phyloP scores from a whole-genome alignment of 2,329 filamentous ascomycete species.

The Neonectria neomacrospora region DNA sequence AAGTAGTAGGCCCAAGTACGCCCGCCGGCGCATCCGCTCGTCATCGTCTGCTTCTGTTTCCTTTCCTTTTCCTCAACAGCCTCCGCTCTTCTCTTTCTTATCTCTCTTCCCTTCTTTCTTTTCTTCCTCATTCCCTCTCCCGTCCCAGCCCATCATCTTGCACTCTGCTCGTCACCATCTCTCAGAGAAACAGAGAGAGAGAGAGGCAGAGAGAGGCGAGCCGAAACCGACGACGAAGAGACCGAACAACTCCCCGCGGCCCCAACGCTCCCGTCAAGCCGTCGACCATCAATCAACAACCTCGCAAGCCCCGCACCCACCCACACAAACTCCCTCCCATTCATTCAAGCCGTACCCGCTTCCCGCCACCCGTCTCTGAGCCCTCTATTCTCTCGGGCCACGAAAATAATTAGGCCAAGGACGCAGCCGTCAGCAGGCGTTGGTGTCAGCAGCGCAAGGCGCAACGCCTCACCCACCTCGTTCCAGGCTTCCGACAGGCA shows the following conservation, averaged over 20 bases:
- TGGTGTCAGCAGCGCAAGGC: constrained; percentile 3
- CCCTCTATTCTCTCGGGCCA: not conserved
- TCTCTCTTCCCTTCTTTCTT: not conserved
- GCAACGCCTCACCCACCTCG: not conserved
- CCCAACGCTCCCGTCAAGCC: not conserved
- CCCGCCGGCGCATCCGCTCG: constrained; percentile 29
- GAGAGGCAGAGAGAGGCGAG: not conserved
- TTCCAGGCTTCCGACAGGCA: constrained; percentile 21
- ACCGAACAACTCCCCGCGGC: not conserved
- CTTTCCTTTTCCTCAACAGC: constrained; percentile 2
- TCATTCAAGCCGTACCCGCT: constrained; percentile 5
- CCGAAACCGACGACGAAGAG: constrained; percentile 12
- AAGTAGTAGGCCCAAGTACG: not conserved
- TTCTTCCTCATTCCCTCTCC: not conserved
- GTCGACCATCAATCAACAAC: constrained; percentile 5
- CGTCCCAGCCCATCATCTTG: not conserved
- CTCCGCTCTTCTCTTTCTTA: not conserved
- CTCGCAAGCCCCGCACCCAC: constrained; percentile 15
- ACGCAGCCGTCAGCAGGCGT: constrained; percentile 14
- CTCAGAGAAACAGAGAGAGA: not conserved
- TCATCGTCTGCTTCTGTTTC: constrained; percentile 16
- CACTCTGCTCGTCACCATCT: not conserved
- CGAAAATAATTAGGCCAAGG: not conserved
- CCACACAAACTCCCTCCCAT: constrained; percentile 6
- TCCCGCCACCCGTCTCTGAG: not conserved